phyloP scores from a whole-genome alignment of 192 early-diverging fungal genomes.

The Chytriomyces confervae region DNA sequence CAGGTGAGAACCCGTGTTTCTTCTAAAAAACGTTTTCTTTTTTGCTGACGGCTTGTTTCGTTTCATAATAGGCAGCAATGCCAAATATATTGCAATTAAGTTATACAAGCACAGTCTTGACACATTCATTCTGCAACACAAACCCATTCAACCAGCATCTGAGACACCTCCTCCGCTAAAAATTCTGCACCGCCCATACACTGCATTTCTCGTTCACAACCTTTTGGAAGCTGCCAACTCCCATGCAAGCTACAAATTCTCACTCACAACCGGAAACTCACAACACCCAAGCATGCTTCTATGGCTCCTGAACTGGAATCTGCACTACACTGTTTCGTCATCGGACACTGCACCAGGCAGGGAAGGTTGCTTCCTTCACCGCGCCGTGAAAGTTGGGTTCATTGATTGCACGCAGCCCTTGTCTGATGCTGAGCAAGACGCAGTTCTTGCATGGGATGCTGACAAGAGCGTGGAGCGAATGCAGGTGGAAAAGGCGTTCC shows the following conservation, averaged over 20 bases:
- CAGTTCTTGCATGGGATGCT: constrained; percentile 20
- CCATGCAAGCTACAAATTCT: constrained; percentile 48
- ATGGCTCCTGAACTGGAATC: constrained; percentile 47
- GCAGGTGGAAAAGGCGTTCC: constrained; percentile 15
- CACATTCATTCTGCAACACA: not conserved
- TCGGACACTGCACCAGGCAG: not conserved
- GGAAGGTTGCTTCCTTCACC: not conserved
- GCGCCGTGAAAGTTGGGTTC: constrained; percentile 16
- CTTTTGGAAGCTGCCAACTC: constrained; percentile 44
- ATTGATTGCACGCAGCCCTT: not conserved
- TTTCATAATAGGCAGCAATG: not conserved
- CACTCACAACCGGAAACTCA: constrained; percentile 1
- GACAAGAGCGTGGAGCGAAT: constrained; percentile 34
- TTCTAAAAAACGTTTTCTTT: too few species aligned
- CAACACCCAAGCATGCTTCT: constrained; percentile 35
- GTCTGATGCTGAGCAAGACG: not conserved
- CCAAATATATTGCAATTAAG: constrained; percentile 28
- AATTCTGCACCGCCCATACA: constrained; percentile 18
- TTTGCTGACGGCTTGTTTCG: too few species aligned
- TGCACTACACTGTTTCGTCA: constrained; percentile 13
- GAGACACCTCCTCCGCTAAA: not conserved
- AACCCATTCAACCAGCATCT: not conserved
- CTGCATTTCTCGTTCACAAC: constrained; percentile 42
- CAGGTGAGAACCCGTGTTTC: too few species aligned
- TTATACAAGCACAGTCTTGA: constrained; percentile 31